Percentiles rank a stretch among this genome's conserved stretches.
Evolutionary conservation across 73 alveolate species (phyloP).

Genomic region (Tetrahymena borealis): DNA sequence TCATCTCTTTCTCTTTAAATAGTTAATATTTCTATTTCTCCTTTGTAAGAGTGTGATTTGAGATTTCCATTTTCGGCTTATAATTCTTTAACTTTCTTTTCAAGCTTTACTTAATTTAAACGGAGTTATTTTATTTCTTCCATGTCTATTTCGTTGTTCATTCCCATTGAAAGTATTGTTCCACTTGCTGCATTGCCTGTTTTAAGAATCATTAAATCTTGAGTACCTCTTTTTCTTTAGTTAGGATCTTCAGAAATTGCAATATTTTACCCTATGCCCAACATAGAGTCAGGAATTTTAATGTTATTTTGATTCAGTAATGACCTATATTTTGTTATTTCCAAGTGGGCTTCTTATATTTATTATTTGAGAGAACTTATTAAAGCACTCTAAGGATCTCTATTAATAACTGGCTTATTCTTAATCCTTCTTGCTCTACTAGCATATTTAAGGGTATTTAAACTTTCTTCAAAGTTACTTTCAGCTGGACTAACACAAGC

Average conservation of each 20-base stretch:
- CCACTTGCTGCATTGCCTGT: not conserved
- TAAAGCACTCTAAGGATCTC: conserved; percentile 77
- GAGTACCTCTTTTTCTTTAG: not conserved
- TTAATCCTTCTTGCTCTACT: conserved; percentile 89
- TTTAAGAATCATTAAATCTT: not conserved
- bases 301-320: conserved; percentile 1
- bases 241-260: not conserved
- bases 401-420: conserved; percentile 76
- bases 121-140: conserved; percentile 11
- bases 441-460: conserved; percentile 92
- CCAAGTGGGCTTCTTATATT: conserved; percentile 23
- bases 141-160: conserved; percentile 1
- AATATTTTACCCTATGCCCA: not conserved
- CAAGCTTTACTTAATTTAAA: not conserved
- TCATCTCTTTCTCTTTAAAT: not conserved
- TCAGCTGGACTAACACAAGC: conserved; percentile 97
- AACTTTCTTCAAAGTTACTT: conserved; percentile 89
- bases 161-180: not conserved
- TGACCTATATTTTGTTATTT: conserved; percentile 1
- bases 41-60: not conserved
- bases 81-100: conserved; percentile 15
- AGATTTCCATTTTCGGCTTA: not conserved
- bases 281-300: not conserved
- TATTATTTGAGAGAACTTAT: conserved; percentile 65
- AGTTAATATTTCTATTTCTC: not conserved